Evolutionary conservation across 495 filamentous ascomycete species (phyloP), one percentile per base, ranked within the genome.

Genomic region (Aspergillus bertholletiae): DNA sequence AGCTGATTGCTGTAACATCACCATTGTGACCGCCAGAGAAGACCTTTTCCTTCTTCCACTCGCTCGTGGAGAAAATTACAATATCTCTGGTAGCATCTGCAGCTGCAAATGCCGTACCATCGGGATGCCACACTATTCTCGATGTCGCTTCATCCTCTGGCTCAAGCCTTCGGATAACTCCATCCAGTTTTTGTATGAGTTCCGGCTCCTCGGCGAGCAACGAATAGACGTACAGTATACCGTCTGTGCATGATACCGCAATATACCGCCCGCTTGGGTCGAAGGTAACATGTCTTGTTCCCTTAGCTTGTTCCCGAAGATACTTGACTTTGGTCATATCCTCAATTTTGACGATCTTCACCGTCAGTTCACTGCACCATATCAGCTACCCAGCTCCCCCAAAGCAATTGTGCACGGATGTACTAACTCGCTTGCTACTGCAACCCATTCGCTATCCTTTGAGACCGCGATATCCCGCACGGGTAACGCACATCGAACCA

Each of bases 211-310:
- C 90, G 17, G 84, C 82, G 17, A 78, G 83, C 46, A 96, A 58
- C 0, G 91, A 95, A 67, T 98, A 98, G 35, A 97, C 67, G 61
- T 96, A 97, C 27, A 97, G 73, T 17, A 86, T 66, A 5, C 94
- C 94, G 62, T 97, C 92, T 2, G 87, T 89, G 61, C 90, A 92
- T 0, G 94, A 96, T 0, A 93, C 80, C 0, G 93, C 79, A 11
- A 95, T 72, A 59, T 85, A 84, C 41, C 80, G 83, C 34, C 90
- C 89, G 57, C 80, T 91, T 18, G 87, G 86, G 59, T 97, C 88
- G 70, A 95, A 97, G 3, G 90, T 80, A 18, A 97, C 78, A 62
- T 97, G 90, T 69, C 97, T 97, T 1, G 85, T 81, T n/a, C 89
- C 84, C 59, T 89, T 92, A 3, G 79, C 73, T 64, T 96, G 91